Percentiles rank a stretch among this genome's conserved stretches.
Evolutionary conservation across 2,329 filamentous ascomycete species (phyloP).

Genomic region (Myriangium duriaei): DNA sequence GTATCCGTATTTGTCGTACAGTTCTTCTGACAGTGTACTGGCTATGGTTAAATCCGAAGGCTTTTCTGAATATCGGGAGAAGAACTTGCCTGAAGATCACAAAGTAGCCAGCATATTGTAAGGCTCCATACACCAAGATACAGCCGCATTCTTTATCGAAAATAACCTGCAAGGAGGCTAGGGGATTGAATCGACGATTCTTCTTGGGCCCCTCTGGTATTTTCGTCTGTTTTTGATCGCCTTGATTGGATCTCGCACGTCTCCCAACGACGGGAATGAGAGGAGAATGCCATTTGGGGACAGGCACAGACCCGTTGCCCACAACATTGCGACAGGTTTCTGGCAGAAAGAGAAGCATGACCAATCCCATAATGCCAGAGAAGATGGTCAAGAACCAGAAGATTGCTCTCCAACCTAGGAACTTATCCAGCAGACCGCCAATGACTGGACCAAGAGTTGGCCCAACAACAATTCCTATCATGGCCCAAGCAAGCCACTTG

Average conservation of each 20-base stretch:
- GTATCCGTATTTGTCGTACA: constrained; percentile 23
- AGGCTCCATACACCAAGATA: background rate
- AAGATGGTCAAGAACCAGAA: constrained; percentile 30
- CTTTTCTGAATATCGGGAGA: too few species aligned
- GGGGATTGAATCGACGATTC: constrained; percentile 2
- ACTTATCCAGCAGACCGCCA: constrained; percentile 20
- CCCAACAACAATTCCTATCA: constrained; percentile 32
- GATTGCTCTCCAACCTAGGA: constrained; percentile 23
- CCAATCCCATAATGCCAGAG: constrained; percentile 14
- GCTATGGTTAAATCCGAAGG: too few species aligned
- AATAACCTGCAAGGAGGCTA: background rate
- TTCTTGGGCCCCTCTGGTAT: background rate
- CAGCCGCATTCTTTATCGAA: constrained; percentile 4
- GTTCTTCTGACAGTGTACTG: background rate
- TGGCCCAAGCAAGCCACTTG: constrained; percentile 28
- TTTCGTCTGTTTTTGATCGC: background rate
- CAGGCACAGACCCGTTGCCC: constrained; percentile 23
- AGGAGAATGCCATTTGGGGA: constrained; percentile 2
- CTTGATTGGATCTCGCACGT: background rate
- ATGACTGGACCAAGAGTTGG: constrained; percentile 38
- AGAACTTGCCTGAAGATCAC: background rate
- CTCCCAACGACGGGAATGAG: background rate
- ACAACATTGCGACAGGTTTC: constrained; percentile 30
- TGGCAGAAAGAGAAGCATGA: constrained; percentile 20
- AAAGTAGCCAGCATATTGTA: constrained; percentile 7